Base-by-base conservation (phyloP, 1,284 basidiomycete genomes). In the Mrakiaceae sp. region DNA sequence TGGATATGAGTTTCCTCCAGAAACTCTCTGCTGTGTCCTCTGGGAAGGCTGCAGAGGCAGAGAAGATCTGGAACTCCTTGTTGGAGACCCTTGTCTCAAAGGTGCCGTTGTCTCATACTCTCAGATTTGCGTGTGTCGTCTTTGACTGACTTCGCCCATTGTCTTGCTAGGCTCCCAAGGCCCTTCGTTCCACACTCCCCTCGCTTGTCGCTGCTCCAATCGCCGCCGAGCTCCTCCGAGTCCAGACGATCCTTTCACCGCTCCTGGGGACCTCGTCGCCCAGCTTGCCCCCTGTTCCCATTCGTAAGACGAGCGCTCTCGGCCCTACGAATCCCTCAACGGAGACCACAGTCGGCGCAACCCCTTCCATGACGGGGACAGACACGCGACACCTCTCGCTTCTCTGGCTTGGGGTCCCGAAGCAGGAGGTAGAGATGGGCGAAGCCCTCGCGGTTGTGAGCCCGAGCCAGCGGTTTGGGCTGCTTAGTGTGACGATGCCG, bases 241-340 rank as follows among this genome's bases (percentile, higher is more conserved):
- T 43, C n/a, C 63, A 64, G 46, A 64, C 63, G n/a, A 57, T 64
- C 7, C 57, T 64, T 44, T 39, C 47, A 0, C 58, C 63, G 16
- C 51, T 64, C 6, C 63, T 64, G 27, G 27, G 27, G 27, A 27
- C 27, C 27, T 27, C 27, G 27, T 27, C 27, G 27, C 27, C 27
- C 27, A 27, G 27, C 27, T 27, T 27, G 27, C 27, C 27, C 27
- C 27, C 27, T 27, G 5, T 47, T 43, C 4, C 14, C 48, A 14
- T 49, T 14, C 9, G 48, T 14, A 49, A 49, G 9, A 49, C 48
- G 9, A 14, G 14, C 48, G 1, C 48, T 14, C 48, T 49, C 48
- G 39, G 16, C 3, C 53, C 51, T 12, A n/a, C 53, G 5, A 4
- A 9, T 5, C 53, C 40, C 6, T 27, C n/a, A 8, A 42, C 53